Evolutionary conservation across 2,329 filamentous ascomycete genomes (phyloP).

Genomic region (Pseudofabraea citricarpa): DNA sequence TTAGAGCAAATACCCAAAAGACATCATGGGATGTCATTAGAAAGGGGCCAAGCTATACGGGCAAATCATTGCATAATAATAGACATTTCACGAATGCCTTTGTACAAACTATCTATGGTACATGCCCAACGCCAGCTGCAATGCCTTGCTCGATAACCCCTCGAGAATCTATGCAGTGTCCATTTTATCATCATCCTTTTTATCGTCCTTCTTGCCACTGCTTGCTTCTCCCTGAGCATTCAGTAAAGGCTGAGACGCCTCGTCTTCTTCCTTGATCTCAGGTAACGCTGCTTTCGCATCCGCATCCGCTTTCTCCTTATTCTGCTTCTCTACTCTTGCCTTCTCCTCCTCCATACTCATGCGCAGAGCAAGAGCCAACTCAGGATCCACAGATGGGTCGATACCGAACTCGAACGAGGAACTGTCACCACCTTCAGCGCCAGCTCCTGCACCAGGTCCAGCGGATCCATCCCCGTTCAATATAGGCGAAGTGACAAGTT

Average conservation of each 20-base stretch:
- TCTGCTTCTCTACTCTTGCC: slow-evolving; percentile 83
- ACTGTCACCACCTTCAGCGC: slow-evolving; percentile 47
- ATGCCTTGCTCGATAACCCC: slow-evolving; percentile 18
- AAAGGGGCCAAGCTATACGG: no score
- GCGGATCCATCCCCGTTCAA: slow-evolving; percentile 73
- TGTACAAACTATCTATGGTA: no score
- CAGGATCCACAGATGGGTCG: slow-evolving; percentile 86
- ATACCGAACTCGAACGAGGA: slow-evolving; percentile 80
- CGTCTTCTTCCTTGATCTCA: slow-evolving; percentile 75
- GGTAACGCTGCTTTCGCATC: slow-evolving; percentile 74
- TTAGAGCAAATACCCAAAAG: no score
- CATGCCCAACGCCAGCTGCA: slow-evolving; percentile 28
- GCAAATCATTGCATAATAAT: no score
- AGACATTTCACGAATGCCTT: no score
- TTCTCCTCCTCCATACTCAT: slow-evolving; percentile 99
- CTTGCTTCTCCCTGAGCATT: slow-evolving; percentile 61
- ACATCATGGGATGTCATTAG: no score
- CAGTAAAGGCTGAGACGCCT: slow-evolving; percentile 59
- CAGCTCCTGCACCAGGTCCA: slow-evolving; percentile 47
- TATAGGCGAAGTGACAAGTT: slow-evolving; percentile 85
- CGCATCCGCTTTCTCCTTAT: slow-evolving; percentile 66
- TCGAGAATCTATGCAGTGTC: slow-evolving; percentile 64
- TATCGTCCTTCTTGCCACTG: slow-evolving; percentile 43
- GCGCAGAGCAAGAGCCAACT: slow-evolving; percentile 86
- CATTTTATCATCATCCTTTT: slow-evolving; percentile 73